Base-by-base conservation (phyloP, 305 asterid genomes). In the Fraxinus albicans region DNA sequence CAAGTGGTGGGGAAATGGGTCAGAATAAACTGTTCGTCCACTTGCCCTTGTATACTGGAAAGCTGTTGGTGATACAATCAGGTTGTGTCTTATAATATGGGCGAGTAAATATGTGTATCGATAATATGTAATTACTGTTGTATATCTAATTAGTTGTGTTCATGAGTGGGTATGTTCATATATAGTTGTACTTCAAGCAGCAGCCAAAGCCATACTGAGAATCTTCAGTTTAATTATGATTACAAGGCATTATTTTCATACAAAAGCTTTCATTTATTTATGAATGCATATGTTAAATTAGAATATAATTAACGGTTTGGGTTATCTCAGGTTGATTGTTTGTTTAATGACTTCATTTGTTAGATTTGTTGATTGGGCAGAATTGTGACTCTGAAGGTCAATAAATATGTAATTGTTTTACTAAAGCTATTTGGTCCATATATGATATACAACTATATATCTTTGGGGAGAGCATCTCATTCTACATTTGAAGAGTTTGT, bases 391-490 rank as follows among this genome's bases (percentile, higher is more conserved):
- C 10, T 73, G 27, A 38, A 34, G 12, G 13, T 34, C 42, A 73
- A 34, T 15, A 34, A 7, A 2, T 34, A 0, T 70, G 12, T 34
- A 2, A 15, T 15, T 73, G 2, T 33, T 73, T 6, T 34, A 27
- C 35, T 29, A n/a, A 33, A 73, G 77, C 25, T 73, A 42, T 34
- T 15, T 73, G 42, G 44, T 34, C 42, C 77, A 1, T 73, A 17
- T 58, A 58, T 58, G 67, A 58, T 58, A 19, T 34, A 34, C 29
- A 27, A 13, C 21, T 69, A 27, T 27, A 29, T 29, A 79, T 82
- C 83, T 74, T 74, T 23, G 77, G 73, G 77, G 76, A 82, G 38
- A 53, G 72, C 8, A 69, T 50, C 81, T 50, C 67, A 67, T 42
- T 29, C 70, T 75, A n/a, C 78, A 31, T 55, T 55, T 33, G 81